Evolutionary conservation across 768 basidiomycete species (phyloP).

Genomic region (Amanita muscaria): DNA sequence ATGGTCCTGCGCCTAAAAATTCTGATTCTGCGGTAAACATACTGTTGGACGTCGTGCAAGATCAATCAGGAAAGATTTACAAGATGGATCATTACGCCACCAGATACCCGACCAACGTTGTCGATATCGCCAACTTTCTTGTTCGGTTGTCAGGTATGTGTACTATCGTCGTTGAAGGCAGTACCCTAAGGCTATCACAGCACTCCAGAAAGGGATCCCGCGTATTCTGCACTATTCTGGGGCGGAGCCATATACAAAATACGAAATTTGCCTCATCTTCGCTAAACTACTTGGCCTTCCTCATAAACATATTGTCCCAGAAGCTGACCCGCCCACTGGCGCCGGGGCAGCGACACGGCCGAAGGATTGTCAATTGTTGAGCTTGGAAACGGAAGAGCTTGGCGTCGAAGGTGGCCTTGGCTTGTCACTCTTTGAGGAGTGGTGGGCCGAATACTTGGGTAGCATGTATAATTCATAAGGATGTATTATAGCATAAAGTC

Average conservation of each 20-base stretch:
- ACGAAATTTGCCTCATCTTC: constrained; percentile 81
- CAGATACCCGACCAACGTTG: constrained; percentile 85
- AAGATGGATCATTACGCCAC: constrained; percentile 96
- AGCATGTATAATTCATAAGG: no score
- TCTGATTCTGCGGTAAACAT: constrained; percentile 87
- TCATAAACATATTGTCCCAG: constrained; percentile 67
- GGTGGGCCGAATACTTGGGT: constrained; percentile 60
- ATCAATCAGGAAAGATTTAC: constrained; percentile 81
- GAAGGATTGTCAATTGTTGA: constrained; percentile 70
- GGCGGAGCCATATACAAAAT: constrained; percentile 82
- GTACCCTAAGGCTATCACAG: constrained; percentile 14
- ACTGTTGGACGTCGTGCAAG: constrained; percentile 77
- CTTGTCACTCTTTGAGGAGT: constrained; percentile 67
- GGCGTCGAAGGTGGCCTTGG: constrained; percentile 50
- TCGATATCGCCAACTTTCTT: constrained; percentile 82
- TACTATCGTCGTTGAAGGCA: background rate
- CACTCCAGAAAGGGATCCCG: constrained; percentile 40
- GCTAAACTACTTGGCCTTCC: constrained; percentile 61
- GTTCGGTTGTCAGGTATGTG: constrained; percentile 60
- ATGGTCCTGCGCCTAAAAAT: constrained; percentile 79
- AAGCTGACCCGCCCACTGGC: constrained; percentile 57
- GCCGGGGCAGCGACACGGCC: constrained; percentile 67
- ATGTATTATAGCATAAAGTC: no score
- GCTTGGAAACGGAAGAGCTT: constrained; percentile 64
- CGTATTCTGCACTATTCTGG: constrained; percentile 81